A percentile compares a stretch with the other conserved stretches of the same genome.
Evolutionary conservation across 768 basidiomycete genomes (phyloP).

Genomic region (Kwoniella sp.): DNA sequence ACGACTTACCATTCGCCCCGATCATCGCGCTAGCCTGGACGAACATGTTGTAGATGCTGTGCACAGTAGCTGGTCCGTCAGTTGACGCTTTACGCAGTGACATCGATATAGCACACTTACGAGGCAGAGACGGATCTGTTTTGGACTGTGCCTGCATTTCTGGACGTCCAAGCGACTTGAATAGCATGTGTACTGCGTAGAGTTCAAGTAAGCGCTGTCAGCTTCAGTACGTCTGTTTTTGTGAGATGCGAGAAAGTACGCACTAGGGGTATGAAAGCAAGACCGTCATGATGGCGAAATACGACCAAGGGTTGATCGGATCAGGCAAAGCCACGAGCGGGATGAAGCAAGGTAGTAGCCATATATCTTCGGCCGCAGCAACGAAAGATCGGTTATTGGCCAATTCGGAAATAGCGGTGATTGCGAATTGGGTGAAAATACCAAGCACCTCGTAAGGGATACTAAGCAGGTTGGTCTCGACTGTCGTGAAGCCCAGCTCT

Average conservation of each 20-base stretch:
- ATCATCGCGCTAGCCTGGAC: conserved; percentile 52
- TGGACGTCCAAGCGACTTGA: conserved; percentile 53
- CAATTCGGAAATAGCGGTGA: conserved; percentile 28
- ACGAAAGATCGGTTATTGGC: conserved; percentile 37
- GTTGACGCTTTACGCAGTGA: not conserved
- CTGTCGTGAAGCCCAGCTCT: conserved; percentile 49
- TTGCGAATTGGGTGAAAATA: conserved; percentile 40
- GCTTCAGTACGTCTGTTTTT: too few species aligned
- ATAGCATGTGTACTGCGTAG: conserved; percentile 44
- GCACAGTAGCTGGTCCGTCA: not conserved
- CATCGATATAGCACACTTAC: conserved; percentile 14
- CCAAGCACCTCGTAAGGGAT: conserved; percentile 47
- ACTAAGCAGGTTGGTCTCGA: conserved; percentile 52
- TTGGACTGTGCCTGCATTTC: conserved; percentile 51
- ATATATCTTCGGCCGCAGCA: conserved; percentile 45
- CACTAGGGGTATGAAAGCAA: conserved; percentile 51
- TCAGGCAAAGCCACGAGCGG: conserved; percentile 39
- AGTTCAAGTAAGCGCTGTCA: not conserved
- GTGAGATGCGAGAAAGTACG: not conserved
- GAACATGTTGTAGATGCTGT: conserved; percentile 50
- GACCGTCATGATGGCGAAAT: conserved; percentile 51
- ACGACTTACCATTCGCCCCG: conserved; percentile 34
- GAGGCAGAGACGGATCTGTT: conserved; percentile 53
- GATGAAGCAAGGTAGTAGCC: conserved; percentile 52
- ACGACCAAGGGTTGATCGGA: conserved; percentile 42